A percentile compares a stretch with the other conserved stretches of the same genome.
Evolutionary conservation across 148 eudicot genomes (phyloP).

Genomic region (Gaultheria prostrata): DNA sequence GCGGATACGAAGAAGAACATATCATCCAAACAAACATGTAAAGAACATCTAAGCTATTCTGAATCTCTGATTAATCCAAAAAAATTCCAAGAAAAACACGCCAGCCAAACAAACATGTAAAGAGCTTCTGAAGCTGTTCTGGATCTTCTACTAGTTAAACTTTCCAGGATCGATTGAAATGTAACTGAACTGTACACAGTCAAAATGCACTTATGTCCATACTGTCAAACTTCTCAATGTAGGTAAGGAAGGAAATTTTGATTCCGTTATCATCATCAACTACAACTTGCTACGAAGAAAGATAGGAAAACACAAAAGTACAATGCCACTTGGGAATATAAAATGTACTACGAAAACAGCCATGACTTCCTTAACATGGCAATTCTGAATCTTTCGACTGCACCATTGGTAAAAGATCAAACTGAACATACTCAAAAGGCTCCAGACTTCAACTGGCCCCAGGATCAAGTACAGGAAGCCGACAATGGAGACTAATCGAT

Average conservation of each 20-base stretch:
- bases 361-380: not conserved
- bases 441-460: conserved; percentile 41
- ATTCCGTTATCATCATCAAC: not conserved
- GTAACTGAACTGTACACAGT: not conserved
- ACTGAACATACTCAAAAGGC: not conserved
- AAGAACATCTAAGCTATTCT: not conserved
- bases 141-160: no score
- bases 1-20: no score
- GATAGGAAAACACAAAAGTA: not conserved
- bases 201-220: not conserved
- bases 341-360: conserved; percentile 13
- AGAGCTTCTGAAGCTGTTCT: not conserved
- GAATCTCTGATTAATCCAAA: no score
- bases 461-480: conserved; percentile 88
- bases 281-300: not conserved
- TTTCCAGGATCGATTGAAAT: no score
- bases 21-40: not conserved
- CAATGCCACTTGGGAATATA: not conserved
- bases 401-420: not conserved
- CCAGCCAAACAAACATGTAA: not conserved
- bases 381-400: not conserved
- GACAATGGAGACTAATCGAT: conserved; percentile 79
- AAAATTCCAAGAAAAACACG: not conserved
- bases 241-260: not conserved
- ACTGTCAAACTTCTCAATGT: not conserved